A percentile compares a stretch with the other conserved stretches of the same genome.
These are phyloP conservation scores for Cladobotryum mycophilum DNA, from an alignment of 2,329 filamentous ascomycete species.

Conservation along the genomic window DNA sequence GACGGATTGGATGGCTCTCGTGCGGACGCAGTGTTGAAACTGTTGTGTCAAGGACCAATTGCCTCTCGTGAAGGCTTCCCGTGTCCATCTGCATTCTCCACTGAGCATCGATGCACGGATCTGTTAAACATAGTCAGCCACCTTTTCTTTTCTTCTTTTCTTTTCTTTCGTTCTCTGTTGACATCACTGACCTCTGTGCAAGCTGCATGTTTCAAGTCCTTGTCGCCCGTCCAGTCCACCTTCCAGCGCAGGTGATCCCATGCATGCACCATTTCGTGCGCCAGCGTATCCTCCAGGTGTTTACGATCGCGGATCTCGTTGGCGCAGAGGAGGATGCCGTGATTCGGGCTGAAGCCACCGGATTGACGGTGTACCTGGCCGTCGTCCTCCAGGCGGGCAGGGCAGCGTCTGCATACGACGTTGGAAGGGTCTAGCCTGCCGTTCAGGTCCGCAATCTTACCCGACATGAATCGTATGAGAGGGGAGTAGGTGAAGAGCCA, in stretches of 20 bases:
- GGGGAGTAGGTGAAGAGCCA: conserved; percentile 82
- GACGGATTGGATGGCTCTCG: conserved; percentile 74
- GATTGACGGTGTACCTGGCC: conserved; percentile 58
- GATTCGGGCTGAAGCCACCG: conserved; percentile 79
- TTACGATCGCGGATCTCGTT: conserved; percentile 77
- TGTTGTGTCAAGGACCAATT: conserved; percentile 90
- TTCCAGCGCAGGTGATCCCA: conserved; percentile 92
- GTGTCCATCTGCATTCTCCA: conserved; percentile 85
- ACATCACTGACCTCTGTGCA: conserved; percentile 70
- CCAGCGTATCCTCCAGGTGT: conserved; percentile 87
- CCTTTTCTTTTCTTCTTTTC: background rate
- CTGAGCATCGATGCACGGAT: conserved; percentile 89
- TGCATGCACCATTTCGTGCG: conserved; percentile 97
- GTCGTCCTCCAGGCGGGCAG: conserved; percentile 47
- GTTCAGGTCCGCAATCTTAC: conserved; percentile 74
- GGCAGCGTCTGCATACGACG: conserved; percentile 77
- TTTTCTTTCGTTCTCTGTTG: background rate
- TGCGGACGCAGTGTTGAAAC: conserved; percentile 85
- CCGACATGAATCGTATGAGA: conserved; percentile 76
- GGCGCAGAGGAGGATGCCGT: conserved; percentile 87
- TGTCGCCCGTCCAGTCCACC: conserved; percentile 68
- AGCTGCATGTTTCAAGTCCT: conserved; percentile 77
- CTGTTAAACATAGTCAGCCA: conserved; percentile 33
- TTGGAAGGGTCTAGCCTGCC: conserved; percentile 67
- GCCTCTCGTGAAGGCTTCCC: conserved; percentile 76